Conservation (phyloP, 176 grass and related monocot genomes). For the Zea mays region DNA sequence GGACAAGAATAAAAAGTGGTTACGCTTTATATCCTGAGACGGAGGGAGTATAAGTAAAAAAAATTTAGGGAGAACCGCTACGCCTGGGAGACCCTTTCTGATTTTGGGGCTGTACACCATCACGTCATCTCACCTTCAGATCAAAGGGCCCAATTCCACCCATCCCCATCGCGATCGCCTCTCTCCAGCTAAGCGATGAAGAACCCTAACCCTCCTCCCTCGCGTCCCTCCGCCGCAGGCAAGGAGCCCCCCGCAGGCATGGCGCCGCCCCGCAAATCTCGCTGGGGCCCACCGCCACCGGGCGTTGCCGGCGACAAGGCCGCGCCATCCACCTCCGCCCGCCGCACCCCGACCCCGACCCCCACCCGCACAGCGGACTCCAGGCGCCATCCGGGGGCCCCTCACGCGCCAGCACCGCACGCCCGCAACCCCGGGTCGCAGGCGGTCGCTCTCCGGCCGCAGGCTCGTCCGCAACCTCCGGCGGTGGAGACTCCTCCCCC, state of each 20-base stretch:
- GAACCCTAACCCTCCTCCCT: slow-evolving; percentile 54
- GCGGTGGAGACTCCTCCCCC: slow-evolving; percentile 45
- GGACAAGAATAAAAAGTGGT: too few species aligned
- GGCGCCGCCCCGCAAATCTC: slow-evolving; percentile 37
- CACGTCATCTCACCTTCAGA: too few species aligned
- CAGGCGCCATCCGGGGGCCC: slow-evolving; percentile 36
- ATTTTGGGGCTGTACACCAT: too few species aligned
- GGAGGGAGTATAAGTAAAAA: too few species aligned
- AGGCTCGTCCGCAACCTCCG: not conserved
- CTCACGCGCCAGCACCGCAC: slow-evolving; percentile 13
- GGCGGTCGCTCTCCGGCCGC: slow-evolving; percentile 33
- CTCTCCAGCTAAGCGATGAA: slow-evolving; percentile 43
- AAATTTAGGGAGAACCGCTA: too few species aligned
- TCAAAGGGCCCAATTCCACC: too few species aligned
- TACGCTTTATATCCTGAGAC: too few species aligned
- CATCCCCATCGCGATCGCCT: too few species aligned
- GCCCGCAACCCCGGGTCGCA: slow-evolving; percentile 42
- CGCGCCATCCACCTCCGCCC: slow-evolving; percentile 38
- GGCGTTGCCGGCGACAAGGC: slow-evolving; percentile 33
- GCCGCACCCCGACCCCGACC: too few species aligned
- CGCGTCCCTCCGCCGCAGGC: slow-evolving; percentile 20
- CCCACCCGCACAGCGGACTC: slow-evolving; percentile 34
- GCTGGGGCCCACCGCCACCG: slow-evolving; percentile 34
- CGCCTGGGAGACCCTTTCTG: too few species aligned
- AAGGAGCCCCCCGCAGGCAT: slow-evolving; percentile 31